Percentiles rank a stretch among this genome's conserved stretches.
Evolutionary conservation across 1,139 yeast genomes (phyloP).

Genomic region (Hyphopichia burtonii): DNA sequence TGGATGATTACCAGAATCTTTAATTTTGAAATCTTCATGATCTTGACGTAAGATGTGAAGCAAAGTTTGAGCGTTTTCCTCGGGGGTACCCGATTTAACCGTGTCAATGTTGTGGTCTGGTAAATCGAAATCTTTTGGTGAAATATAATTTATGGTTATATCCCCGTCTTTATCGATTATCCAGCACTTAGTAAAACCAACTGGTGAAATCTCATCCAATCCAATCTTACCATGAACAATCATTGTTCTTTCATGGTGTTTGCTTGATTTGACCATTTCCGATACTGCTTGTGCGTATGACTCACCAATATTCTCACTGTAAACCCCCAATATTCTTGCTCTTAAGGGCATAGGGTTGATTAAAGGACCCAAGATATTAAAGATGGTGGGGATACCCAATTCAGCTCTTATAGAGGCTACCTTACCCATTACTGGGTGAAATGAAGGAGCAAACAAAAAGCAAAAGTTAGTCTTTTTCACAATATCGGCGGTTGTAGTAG

Average conservation of each 20-base stretch:
- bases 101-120: slow-evolving; percentile 65
- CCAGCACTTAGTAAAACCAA: slow-evolving; percentile 83
- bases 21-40: slow-evolving; percentile 37
- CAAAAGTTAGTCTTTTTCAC: slow-evolving; percentile 59
- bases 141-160: slow-evolving; percentile 33
- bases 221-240: slow-evolving; percentile 93
- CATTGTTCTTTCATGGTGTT: slow-evolving; percentile 58
- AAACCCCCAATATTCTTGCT: slow-evolving; percentile 87
- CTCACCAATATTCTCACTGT: slow-evolving; percentile 72
- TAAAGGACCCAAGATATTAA: slow-evolving; percentile 90
- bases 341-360: slow-evolving; percentile 85
- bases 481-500: slow-evolving; percentile 62
- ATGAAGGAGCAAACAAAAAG: slow-evolving; percentile 88
- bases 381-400: slow-evolving; percentile 87
- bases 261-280: slow-evolving; percentile 44
- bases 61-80: slow-evolving; percentile 71
- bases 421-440: slow-evolving; percentile 89
- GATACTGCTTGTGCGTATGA: slow-evolving; percentile 82
- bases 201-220: slow-evolving; percentile 88
- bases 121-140: slow-evolving; percentile 77
- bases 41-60: slow-evolving; percentile 57
- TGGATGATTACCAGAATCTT: slow-evolving; percentile 45
- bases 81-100: slow-evolving; percentile 85
- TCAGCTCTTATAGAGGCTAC: slow-evolving; percentile 76
- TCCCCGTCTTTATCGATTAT: slow-evolving; percentile 49